Conservation (phyloP, 495 filamentous ascomycete genomes). For the Ramalina intermedia region DNA sequence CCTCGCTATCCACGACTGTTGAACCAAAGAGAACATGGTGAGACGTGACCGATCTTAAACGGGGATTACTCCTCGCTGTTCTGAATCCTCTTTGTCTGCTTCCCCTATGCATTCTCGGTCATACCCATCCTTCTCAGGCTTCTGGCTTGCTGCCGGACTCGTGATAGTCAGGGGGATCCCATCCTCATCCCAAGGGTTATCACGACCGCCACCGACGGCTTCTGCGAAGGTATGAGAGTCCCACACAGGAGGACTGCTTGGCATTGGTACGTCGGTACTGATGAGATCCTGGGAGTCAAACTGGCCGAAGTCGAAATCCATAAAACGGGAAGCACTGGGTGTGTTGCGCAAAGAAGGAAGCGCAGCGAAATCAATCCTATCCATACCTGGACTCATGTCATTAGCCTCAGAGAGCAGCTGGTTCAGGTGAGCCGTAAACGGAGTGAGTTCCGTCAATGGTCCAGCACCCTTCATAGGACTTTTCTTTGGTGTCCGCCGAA, state of each 20-base stretch:
- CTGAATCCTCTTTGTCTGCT: background rate
- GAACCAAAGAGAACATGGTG: too few relatives aligned
- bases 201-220: constrained; percentile 7
- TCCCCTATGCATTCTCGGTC: background rate
- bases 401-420: constrained; percentile 43
- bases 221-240: constrained; percentile 24
- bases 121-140: background rate
- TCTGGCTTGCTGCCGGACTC: constrained; percentile 3
- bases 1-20: too few relatives aligned
- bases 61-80: background rate
- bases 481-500: constrained; percentile 13
- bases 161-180: constrained; percentile 3
- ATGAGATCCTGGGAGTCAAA: constrained; percentile 30
- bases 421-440: constrained; percentile 44
- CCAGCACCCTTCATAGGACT: constrained; percentile 10
- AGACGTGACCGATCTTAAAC: background rate
- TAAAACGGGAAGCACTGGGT: constrained; percentile 18
- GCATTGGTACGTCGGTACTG: constrained; percentile 34
- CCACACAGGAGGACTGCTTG: constrained; percentile 36
- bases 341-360: constrained; percentile 26
- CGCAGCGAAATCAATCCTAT: constrained; percentile 19
- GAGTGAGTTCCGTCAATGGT: constrained; percentile 24
- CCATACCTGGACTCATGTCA: constrained; percentile 25
- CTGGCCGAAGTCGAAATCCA: constrained; percentile 14
- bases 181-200: constrained; percentile 10